Conservation (phyloP, 192 early-diverging fungal species). For the Endogone sp. region DNA sequence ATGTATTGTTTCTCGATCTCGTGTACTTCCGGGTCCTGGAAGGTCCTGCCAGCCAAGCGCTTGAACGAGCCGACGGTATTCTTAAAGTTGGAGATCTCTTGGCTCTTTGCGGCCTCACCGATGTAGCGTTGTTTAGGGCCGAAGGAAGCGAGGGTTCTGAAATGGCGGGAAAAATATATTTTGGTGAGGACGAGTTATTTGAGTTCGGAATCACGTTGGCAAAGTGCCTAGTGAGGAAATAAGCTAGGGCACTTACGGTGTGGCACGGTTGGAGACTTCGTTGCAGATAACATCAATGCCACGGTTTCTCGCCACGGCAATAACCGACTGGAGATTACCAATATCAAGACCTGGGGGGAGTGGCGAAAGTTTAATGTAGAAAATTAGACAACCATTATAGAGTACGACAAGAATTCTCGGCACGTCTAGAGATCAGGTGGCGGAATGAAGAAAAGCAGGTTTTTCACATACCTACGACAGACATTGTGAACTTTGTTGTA, state of each 20-base stretch:
- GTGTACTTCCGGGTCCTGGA: conserved; percentile 79
- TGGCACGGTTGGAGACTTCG: conserved; percentile 95
- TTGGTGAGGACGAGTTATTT: not conserved
- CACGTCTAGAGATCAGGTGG: too few species aligned
- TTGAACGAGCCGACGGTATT: conserved; percentile 90
- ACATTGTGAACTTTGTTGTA: conserved; percentile 7
- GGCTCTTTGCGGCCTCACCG: conserved; percentile 92
- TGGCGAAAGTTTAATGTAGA: too few species aligned
- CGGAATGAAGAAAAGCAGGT: too few species aligned
- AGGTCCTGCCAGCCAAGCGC: conserved; percentile 86
- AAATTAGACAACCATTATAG: too few species aligned
- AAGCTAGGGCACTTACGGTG: conserved; percentile 61
- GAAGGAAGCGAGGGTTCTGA: conserved; percentile 87
- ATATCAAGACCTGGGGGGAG: conserved; percentile 96
- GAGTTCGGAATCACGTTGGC: not conserved
- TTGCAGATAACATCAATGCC: conserved; percentile 98
- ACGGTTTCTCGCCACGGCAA: conserved; percentile 95
- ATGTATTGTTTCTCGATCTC: conserved; percentile 80
- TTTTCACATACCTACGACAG: conserved; percentile 14
- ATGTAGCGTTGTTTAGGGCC: conserved; percentile 93
- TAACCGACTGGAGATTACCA: conserved; percentile 93
- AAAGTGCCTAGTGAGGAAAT: not conserved
- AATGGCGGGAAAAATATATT: not conserved
- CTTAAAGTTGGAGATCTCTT: conserved; percentile 97
- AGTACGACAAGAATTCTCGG: too few species aligned